phyloP scores from a whole-genome alignment of 2,329 filamentous ascomycete species.

The Colletotrichum trifolii region DNA sequence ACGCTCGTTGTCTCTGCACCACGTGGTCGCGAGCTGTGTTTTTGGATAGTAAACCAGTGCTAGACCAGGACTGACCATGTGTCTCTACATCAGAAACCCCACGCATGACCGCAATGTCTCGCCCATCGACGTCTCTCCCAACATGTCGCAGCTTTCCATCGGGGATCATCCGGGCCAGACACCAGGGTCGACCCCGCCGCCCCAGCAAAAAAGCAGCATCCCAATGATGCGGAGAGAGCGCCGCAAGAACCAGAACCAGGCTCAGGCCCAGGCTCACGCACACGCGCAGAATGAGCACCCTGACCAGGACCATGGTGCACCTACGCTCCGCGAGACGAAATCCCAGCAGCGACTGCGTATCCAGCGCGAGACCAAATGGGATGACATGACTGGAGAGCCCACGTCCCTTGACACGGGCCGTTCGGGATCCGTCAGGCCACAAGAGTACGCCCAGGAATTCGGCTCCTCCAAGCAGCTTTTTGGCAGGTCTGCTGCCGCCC shows the following conservation, averaged over 20 bases:
- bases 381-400: conserved; percentile 74
- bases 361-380: conserved; percentile 65
- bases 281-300: conserved; percentile 51
- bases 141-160: conserved; percentile 46
- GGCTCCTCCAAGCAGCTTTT: conserved; percentile 40
- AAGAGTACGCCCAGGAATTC: conserved; percentile 56
- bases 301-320: conserved; percentile 39
- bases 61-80: conserved; percentile 36
- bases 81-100: conserved; percentile 23
- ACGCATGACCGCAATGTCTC: conserved; percentile 55
- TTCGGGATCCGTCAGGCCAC: conserved; percentile 66
- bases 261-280: conserved; percentile 38
- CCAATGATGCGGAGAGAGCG: conserved; percentile 64
- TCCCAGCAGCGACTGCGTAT: conserved; percentile 49
- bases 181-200: conserved; percentile 37
- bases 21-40: conserved; percentile 17
- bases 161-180: conserved; percentile 27
- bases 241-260: conserved; percentile 56
- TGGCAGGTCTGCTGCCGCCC: conserved; percentile 37
- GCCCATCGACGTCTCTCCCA: conserved; percentile 60
- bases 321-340: conserved; percentile 51
- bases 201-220: conserved; percentile 55
- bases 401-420: conserved; percentile 67
- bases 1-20: conserved; percentile 27
- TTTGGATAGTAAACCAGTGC: conserved; percentile 14